A percentile compares a stretch with the other conserved stretches of the same genome.
Evolutionary conservation across 2,329 filamentous ascomycete genomes (phyloP).

Genomic region (Penicillium sp.): DNA sequence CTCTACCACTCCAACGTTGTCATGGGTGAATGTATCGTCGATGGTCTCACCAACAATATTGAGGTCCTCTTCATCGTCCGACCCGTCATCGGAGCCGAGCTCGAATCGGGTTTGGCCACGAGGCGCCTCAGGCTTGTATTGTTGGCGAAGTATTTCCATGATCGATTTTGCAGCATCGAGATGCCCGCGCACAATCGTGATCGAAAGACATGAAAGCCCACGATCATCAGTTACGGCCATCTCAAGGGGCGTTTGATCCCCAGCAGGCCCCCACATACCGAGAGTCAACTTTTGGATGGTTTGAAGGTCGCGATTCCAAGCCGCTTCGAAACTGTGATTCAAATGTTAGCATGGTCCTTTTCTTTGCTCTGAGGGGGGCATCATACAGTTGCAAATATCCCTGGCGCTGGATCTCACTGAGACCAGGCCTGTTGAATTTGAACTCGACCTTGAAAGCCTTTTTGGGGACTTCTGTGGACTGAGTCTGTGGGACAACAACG

Average conservation of each 20-base stretch:
- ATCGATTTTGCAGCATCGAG: conserved; percentile 60
- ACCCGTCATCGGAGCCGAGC: conserved; percentile 29
- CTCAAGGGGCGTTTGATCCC: conserved; percentile 58
- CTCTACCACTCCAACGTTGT: conserved; percentile 67
- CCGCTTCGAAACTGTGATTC: conserved; percentile 55
- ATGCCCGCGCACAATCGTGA: conserved; percentile 66
- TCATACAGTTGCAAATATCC: conserved; percentile 63
- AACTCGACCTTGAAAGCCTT: conserved; percentile 50
- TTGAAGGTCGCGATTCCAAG: conserved; percentile 65
- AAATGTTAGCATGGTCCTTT: conserved; percentile 50
- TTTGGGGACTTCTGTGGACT: not conserved
- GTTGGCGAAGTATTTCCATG: conserved; percentile 65
- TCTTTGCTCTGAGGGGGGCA: conserved; percentile 37
- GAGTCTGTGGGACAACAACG: not conserved
- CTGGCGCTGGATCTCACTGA: conserved; percentile 52
- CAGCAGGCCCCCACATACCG: conserved; percentile 40
- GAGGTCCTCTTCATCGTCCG: conserved; percentile 28
- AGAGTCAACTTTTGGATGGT: conserved; percentile 49
- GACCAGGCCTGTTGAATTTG: conserved; percentile 48
- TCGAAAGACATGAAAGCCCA: conserved; percentile 59
- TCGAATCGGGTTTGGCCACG: conserved; percentile 42
- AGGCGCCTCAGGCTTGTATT: conserved; percentile 59
- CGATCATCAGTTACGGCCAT: conserved; percentile 57
- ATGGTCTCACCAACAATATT: conserved; percentile 51
- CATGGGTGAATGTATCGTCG: conserved; percentile 67